A percentile compares a stretch with the other conserved stretches of the same genome.
These are phyloP conservation scores for Waitea zeae DNA, from an alignment of 1,284 basidiomycete species.

Conservation along the genomic window DNA sequence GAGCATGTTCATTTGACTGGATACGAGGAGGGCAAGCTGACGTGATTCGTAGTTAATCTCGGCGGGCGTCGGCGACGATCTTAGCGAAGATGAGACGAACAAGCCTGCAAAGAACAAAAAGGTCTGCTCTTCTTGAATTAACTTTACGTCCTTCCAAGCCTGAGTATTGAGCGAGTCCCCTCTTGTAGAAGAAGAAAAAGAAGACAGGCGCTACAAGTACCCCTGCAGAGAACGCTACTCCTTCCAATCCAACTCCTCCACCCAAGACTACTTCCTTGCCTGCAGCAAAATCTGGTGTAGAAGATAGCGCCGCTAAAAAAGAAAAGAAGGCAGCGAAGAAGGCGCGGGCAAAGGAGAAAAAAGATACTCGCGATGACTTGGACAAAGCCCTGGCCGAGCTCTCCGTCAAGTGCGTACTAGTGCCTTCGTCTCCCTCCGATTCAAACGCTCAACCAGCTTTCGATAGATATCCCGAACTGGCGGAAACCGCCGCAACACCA, in stretches of 20 bases:
- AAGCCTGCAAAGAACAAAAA: conserved; percentile 2
- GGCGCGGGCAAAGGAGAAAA: conserved; percentile 36
- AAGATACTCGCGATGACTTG: conserved; percentile 65
- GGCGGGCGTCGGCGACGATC: conserved; percentile 1
- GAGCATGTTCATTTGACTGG: conserved; percentile 5
- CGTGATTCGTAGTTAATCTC: not conserved
- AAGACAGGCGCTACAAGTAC: conserved; percentile 17
- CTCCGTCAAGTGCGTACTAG: conserved; percentile 42
- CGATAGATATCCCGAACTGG: conserved; percentile 35
- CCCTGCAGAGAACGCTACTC: conserved; percentile 7
- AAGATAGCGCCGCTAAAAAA: no score
- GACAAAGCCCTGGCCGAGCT: conserved; percentile 74
- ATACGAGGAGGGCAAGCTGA: no score
- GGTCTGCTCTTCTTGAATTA: conserved; percentile 9
- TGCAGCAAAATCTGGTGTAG: no score
- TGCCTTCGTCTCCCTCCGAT: no score
- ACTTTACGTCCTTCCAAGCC: conserved; percentile 3
- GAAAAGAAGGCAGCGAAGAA: conserved; percentile 34
- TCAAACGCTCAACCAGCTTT: no score
- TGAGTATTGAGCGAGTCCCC: no score
- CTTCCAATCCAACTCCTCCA: conserved; percentile 7
- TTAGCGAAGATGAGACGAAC: not conserved
- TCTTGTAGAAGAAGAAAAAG: conserved; percentile 33
- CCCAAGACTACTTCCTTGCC: conserved; percentile 16
- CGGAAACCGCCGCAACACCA: conserved; percentile 16